Percentiles rank a stretch among this genome's conserved stretches.
Evolutionary conservation across 495 filamentous ascomycete species (phyloP).

Genomic region (Aspergillus ellipticus): DNA sequence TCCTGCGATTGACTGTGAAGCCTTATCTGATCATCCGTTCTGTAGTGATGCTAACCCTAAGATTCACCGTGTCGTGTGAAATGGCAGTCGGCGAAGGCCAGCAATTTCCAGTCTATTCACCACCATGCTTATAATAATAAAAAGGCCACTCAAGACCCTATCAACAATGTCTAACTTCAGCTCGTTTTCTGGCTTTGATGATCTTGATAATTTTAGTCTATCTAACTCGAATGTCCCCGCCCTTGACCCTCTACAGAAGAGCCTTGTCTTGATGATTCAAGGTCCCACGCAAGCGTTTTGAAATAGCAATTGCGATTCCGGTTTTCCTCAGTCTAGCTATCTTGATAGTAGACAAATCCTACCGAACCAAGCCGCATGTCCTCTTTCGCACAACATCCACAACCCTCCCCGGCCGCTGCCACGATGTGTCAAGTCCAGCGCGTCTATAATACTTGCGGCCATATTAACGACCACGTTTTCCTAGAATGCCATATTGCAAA

Average conservation of each 20-base stretch:
- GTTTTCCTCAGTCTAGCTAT: too few species aligned
- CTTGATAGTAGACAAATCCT: not conserved
- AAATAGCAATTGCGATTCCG: too few species aligned
- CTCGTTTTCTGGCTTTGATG: too few species aligned
- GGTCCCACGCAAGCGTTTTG: too few species aligned
- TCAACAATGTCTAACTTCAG: too few species aligned
- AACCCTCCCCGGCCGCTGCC: not conserved
- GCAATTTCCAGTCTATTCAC: not conserved
- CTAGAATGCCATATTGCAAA: slow-evolving; percentile 16
- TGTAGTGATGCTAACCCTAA: not conserved
- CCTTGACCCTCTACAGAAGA: too few species aligned
- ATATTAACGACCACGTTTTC: slow-evolving; percentile 22
- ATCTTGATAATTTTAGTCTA: too few species aligned
- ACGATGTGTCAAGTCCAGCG: slow-evolving; percentile 22
- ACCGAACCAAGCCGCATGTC: not conserved
- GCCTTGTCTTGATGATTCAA: too few species aligned
- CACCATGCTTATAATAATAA: not conserved
- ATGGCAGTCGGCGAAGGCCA: not conserved
- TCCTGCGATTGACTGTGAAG: not conserved
- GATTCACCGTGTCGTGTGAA: not conserved
- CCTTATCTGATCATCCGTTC: not conserved
- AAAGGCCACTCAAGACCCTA: too few species aligned
- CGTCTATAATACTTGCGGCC: slow-evolving; percentile 20
- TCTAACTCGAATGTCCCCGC: too few species aligned
- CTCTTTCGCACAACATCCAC: not conserved